Base-by-base conservation (phyloP, 768 basidiomycete species). In the Clathrus columnatus region DNA sequence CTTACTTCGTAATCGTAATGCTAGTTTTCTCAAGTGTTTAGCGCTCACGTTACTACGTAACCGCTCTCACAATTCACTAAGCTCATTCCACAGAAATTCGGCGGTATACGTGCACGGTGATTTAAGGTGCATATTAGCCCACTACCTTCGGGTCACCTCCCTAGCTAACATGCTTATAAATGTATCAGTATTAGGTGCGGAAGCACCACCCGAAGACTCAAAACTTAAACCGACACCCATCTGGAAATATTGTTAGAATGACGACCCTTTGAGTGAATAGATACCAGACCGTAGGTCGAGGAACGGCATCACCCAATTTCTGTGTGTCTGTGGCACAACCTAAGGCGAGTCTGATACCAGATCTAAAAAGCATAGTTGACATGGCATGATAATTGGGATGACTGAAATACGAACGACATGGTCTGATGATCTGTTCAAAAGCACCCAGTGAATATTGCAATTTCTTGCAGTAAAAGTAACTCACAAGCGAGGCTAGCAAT, bases 311-410 rank as follows among this genome's bases (percentile, higher is more conserved):
- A 74, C 89, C 92, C 63, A 97, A 75, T 62, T 87, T 83, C 74
- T 91, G 84, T 59, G 92, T 95, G 75, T 99, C 96, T 61, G 98
- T 76, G 62, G 92, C 91, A 65, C 97, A 82, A 74, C 95, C 94
- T 70, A 97, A 93, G 49, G 87, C 79, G 47, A 87, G 87, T 70
- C 87, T 91, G 65, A 97, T 89, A 65, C 93, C 93, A 50, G 91
- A 91, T 61, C 91, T 65, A n/a, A n/a, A 56, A 6, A 58, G 48
- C 18, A 42, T n/a, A 21, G 43, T 55, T 18, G 32, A 28, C 24
- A 7, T n/a, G 44, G 2, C n/a, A n/a, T n/a, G n/a, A n/a, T n/a
- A n/a, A n/a, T n/a, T n/a, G n/a, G 18, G 24, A 16, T 17, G 49
- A 57, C 42, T 8, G 11, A 36, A n/a, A n/a, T n/a, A n/a, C n/a